Percentiles rank a stretch among this genome's conserved stretches.
Evolutionary conservation across 23 red algal genomes (phyloP).

Genomic region (Gracilaria vermiculophylla): DNA sequence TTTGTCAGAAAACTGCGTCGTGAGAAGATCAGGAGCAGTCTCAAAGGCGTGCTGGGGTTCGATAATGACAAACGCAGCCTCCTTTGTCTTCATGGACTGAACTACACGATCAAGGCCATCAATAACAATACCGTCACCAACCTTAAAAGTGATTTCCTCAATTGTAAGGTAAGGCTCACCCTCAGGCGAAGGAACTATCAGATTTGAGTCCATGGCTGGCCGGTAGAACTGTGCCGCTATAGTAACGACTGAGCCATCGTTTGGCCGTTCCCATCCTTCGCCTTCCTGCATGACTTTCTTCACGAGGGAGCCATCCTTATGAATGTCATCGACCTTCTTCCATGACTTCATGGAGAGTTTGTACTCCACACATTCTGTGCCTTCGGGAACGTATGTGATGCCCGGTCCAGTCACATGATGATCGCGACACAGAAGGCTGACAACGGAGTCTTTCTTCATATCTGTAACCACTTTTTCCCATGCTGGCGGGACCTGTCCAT

Average conservation of each 20-base stretch:
- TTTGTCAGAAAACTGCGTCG: constrained; percentile 8
- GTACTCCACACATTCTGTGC: constrained; percentile 54
- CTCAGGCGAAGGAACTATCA: constrained; percentile 50
- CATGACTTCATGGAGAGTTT: constrained; percentile 73
- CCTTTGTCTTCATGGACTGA: constrained; percentile 84
- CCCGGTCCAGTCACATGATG: constrained; percentile 13
- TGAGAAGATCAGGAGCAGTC: constrained; percentile 27
- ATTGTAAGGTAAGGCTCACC: constrained; percentile 1
- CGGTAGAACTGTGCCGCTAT: constrained; percentile 30
- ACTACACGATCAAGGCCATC: constrained; percentile 84
- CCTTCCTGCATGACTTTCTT: constrained; percentile 87
- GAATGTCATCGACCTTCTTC: constrained; percentile 70
- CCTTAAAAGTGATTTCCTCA: constrained; percentile 49
- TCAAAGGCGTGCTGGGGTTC: constrained; percentile 50
- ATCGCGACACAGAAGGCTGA: constrained; percentile 32
- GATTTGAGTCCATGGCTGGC: constrained; percentile 15
- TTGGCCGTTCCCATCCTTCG: constrained; percentile 93
- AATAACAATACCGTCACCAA: constrained; percentile 57
- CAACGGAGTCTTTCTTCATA: constrained; percentile 79
- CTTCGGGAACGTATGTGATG: constrained; percentile 36
- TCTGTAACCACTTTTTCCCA: constrained; percentile 72
- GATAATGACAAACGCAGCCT: constrained; percentile 72
- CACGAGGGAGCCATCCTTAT: constrained; percentile 74
- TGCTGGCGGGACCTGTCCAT: constrained; percentile 16
- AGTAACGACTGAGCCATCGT: constrained; percentile 67